Percentiles rank a stretch among this genome's conserved stretches.
Evolutionary conservation across 208 protist species (phyloP).

Genomic region (Trypanosoma boissoni): DNA sequence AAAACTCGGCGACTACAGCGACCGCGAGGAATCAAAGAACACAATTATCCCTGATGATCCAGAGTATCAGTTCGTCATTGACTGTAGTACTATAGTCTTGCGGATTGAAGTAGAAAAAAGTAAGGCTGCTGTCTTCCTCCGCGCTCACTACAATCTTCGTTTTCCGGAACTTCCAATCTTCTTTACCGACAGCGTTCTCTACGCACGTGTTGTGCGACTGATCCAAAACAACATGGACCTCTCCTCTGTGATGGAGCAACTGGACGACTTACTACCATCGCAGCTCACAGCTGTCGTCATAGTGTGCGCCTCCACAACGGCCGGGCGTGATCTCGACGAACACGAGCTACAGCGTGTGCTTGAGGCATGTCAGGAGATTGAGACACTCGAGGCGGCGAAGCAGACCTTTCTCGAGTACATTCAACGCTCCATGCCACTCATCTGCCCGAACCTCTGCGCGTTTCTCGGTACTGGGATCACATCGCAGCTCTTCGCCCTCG

Average conservation of each 20-base stretch:
- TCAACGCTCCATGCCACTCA: slow-evolving; percentile 87
- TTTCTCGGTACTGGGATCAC: slow-evolving; percentile 91
- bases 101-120: slow-evolving; percentile 90
- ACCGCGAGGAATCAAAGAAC: slow-evolving; percentile 63
- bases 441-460: slow-evolving; percentile 90
- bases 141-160: slow-evolving; percentile 80
- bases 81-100: slow-evolving; percentile 82
- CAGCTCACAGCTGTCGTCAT: slow-evolving; percentile 86
- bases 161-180: slow-evolving; percentile 91
- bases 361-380: slow-evolving; percentile 88
- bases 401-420: slow-evolving; percentile 92
- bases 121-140: slow-evolving; percentile 81
- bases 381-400: slow-evolving; percentile 89
- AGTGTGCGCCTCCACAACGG: slow-evolving; percentile 85
- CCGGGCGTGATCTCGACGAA: slow-evolving; percentile 50
- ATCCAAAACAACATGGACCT: slow-evolving; percentile 86
- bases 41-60: slow-evolving; percentile 77
- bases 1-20: slow-evolving; percentile 70
- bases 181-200: slow-evolving; percentile 81
- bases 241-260: slow-evolving; percentile 49
- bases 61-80: slow-evolving; percentile 89
- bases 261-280: slow-evolving; percentile 81
- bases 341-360: slow-evolving; percentile 64
- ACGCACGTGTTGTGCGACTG: slow-evolving; percentile 79
- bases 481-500: slow-evolving; percentile 88